Base-by-base conservation (phyloP, 1,284 basidiomycete genomes). In the Phlebopus sp. region DNA sequence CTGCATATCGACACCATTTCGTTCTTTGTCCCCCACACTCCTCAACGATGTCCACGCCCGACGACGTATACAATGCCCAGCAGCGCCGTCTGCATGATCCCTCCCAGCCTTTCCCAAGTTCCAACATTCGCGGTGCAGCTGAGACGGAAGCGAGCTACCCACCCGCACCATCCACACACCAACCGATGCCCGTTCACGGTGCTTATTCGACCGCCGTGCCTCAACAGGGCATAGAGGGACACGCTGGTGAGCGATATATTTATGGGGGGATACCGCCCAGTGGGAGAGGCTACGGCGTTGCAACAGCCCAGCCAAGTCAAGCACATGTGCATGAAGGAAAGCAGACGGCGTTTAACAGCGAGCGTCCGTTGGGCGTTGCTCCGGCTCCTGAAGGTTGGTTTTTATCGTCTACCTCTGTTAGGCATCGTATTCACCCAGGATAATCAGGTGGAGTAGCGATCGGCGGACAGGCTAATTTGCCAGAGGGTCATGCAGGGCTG, bases 381-480 rank as follows among this genome's bases (percentile, higher is more conserved):
- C 73, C 74, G 2, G 65, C 59, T 7, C 55, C 60, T 3, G 58
- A 63, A 53, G 77, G 75, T 76, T 49, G 30, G 46, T 36, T 4
- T 14, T 42, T 23, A 17, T 42, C 3, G 21, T 27, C 11, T 21
- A 15, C 10, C 10, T 23, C 19, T 0, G 6, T 4, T 2, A 10
- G 11, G 1, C 8, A 17, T 15, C 34, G 21, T 23, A 6, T 1
- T 29, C 51, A 4, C 52, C 30, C 8, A 36, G 6, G 7, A 15
- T 7, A 6, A 36, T 21, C 37, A 75, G 73, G 71, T 32, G 72
- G 74, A n/a, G 72, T 76, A 19, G 69, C 76, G 7, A 54, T 74
- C 5, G 72, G 66, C 34, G 75, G 75, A 18, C 59, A 68, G n/a
- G 52, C 63, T n/a, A 60, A 70, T 42, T 44, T 72, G 18, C 72